These are phyloP conservation scores for Syzygium syzygioides DNA, from an alignment of 441 rosid genomes.

Conservation along the genomic window DNA sequence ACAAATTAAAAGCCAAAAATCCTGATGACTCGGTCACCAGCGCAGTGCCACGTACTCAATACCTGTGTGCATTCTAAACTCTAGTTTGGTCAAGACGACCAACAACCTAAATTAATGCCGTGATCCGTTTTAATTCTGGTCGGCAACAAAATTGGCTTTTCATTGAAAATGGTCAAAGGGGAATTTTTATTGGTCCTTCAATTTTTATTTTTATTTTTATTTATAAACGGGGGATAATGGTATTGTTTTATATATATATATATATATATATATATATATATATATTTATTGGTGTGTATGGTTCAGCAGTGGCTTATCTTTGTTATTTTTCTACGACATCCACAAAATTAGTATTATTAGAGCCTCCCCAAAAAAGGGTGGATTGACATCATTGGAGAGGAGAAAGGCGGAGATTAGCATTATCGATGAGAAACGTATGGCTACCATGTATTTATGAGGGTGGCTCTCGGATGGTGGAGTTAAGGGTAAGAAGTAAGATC, in stretches of 20 bases:
- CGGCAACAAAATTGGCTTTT: not conserved
- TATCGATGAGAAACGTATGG: not conserved
- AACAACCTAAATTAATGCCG: not conserved
- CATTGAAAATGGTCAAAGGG: not conserved
- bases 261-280: no score
- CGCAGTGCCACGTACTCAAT: not conserved
- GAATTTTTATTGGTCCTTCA: not conserved
- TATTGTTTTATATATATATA: not conserved
- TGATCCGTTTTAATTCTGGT: not conserved
- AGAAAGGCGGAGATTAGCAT: not conserved
- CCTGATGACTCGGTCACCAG: not conserved
- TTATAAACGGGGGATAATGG: not conserved
- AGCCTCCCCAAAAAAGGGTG: not conserved
- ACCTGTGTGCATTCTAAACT: not conserved
- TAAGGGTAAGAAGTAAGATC: rapidly evolving
- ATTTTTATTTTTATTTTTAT: not conserved
- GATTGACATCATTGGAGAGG: not conserved
- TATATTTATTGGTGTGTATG: not conserved
- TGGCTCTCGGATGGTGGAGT: no score
- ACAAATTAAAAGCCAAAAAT: not conserved
- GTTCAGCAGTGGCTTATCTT: not conserved
- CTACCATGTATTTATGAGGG: not conserved
- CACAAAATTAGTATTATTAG: not conserved
- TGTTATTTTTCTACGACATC: not conserved
- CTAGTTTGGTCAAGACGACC: not conserved